Evolutionary conservation across 768 basidiomycete genomes (phyloP).

Genomic region (Chalciporus sphaerocephalus): DNA sequence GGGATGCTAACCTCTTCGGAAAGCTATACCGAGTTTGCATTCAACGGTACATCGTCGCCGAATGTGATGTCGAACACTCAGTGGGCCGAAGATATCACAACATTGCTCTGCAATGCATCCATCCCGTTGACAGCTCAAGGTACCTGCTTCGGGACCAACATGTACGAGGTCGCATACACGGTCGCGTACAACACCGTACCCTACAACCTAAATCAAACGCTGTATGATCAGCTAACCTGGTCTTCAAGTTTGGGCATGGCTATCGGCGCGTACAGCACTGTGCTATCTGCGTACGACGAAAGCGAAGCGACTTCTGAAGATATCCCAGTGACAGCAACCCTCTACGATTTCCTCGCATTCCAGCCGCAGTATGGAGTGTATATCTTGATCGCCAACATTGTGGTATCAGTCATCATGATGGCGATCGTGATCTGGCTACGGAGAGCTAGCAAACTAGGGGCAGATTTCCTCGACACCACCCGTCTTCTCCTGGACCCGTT

Average conservation of each 20-base stretch:
- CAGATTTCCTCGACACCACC: no score
- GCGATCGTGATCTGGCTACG: constrained; percentile 4
- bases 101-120: no score
- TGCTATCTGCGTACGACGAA: background rate
- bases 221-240: constrained; percentile 7
- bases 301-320: no score
- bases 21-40: constrained; percentile 10
- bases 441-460: no score
- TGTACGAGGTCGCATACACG: no score
- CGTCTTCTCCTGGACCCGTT: constrained; percentile 12
- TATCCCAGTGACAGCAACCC: background rate
- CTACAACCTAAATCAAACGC: accelerated
- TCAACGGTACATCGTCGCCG: constrained; percentile 14
- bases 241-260: constrained; percentile 5
- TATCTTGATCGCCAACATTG: no score
- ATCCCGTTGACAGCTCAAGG: no score
- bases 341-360: no score
- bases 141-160: no score
- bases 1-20: constrained; percentile 9
- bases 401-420: constrained; percentile 10
- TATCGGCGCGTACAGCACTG: constrained; percentile 8
- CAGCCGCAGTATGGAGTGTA: background rate
- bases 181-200: no score
- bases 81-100: constrained; percentile 20
- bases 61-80: constrained; percentile 8